A percentile compares a stretch with the other conserved stretches of the same genome.
Evolutionary conservation across 2,329 filamentous ascomycete species (phyloP).

Genomic region (Nigrospora sphaerica): DNA sequence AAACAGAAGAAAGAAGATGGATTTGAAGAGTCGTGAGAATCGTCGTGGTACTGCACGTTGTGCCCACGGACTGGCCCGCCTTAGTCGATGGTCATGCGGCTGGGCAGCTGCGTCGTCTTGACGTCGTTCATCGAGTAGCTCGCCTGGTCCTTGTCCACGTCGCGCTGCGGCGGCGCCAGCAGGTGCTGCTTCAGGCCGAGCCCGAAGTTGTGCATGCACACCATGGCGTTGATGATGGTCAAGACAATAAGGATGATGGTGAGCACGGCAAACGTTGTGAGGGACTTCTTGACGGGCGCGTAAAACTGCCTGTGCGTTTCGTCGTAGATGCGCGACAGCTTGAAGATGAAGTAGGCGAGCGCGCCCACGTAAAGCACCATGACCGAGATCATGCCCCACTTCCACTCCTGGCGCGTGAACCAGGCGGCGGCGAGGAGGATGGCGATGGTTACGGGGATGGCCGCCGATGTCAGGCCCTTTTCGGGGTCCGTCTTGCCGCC

Average conservation of each 20-base stretch:
- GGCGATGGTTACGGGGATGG: conserved; percentile 83
- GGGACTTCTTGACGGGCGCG: conserved; percentile 69
- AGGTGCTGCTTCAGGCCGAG: conserved; percentile 86
- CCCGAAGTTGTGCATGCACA: conserved; percentile 88
- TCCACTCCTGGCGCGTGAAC: conserved; percentile 79
- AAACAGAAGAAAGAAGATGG: conserved; percentile 3
- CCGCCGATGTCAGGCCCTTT: conserved; percentile 79
- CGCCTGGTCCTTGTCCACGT: conserved; percentile 47
- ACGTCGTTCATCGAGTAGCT: conserved; percentile 51
- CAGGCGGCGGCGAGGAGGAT: conserved; percentile 81
- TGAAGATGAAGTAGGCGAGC: conserved; percentile 95
- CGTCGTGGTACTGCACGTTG: conserved; percentile 7
- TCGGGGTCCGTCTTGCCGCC: conserved; percentile 62
- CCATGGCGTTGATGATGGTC: conserved; percentile 79
- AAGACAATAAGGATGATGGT: conserved; percentile 83
- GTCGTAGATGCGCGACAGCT: conserved; percentile 92
- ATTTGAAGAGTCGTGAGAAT: conserved; percentile 7
- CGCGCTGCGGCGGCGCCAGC: conserved; percentile 38
- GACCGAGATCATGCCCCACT: conserved; percentile 66
- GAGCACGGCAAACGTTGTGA: conserved; percentile 91
- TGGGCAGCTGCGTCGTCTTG: conserved; percentile 42
- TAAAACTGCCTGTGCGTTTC: conserved; percentile 54
- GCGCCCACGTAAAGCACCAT: conserved; percentile 85
- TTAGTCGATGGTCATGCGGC: conserved; percentile 57
- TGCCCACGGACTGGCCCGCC: background rate